phyloP scores from a whole-genome alignment of 2,329 filamentous ascomycete genomes.

The Neofusicoccum sp. region DNA sequence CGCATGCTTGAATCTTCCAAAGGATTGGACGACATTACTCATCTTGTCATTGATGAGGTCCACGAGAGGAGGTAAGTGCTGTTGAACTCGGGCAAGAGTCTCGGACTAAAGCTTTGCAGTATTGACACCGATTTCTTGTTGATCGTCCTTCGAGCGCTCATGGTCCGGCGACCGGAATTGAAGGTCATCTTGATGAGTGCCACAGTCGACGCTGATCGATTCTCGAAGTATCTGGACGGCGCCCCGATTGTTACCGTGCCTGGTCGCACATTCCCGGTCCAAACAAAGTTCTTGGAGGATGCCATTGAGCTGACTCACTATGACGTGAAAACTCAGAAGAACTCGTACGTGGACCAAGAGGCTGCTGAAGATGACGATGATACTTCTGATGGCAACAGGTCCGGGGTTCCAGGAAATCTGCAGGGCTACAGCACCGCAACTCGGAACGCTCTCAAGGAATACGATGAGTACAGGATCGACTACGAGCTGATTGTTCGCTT shows the following conservation, averaged over 20 bases:
- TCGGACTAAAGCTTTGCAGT: slow-evolving; percentile 37
- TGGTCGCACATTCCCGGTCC: slow-evolving; percentile 88
- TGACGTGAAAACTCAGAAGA: slow-evolving; percentile 30
- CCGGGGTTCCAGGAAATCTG: slow-evolving; percentile 60
- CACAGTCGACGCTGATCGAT: slow-evolving; percentile 87
- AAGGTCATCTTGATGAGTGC: slow-evolving; percentile 98
- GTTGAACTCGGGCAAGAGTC: neutral
- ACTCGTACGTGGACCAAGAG: slow-evolving; percentile 43
- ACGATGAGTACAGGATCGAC: slow-evolving; percentile 90
- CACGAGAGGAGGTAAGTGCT: slow-evolving; percentile 68
- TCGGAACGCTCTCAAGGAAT: slow-evolving; percentile 67
- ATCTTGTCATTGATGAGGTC: slow-evolving; percentile 94
- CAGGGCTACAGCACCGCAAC: slow-evolving; percentile 74
- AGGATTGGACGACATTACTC: slow-evolving; percentile 84
- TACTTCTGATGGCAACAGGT: slow-evolving; percentile 47
- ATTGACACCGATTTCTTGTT: slow-evolving; percentile 97
- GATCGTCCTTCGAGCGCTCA: slow-evolving; percentile 82
- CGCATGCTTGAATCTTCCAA: slow-evolving; percentile 91
- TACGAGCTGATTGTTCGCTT: slow-evolving; percentile 82
- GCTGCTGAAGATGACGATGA: slow-evolving; percentile 48
- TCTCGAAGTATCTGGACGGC: slow-evolving; percentile 81
- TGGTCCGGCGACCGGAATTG: slow-evolving; percentile 73
- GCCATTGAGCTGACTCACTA: slow-evolving; percentile 86
- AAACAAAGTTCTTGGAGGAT: slow-evolving; percentile 86
- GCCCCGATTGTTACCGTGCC: slow-evolving; percentile 89